Percentiles rank a stretch among this genome's conserved stretches.
Evolutionary conservation across 2,329 filamentous ascomycete genomes (phyloP).

Genomic region (Ilyonectria sp.): DNA sequence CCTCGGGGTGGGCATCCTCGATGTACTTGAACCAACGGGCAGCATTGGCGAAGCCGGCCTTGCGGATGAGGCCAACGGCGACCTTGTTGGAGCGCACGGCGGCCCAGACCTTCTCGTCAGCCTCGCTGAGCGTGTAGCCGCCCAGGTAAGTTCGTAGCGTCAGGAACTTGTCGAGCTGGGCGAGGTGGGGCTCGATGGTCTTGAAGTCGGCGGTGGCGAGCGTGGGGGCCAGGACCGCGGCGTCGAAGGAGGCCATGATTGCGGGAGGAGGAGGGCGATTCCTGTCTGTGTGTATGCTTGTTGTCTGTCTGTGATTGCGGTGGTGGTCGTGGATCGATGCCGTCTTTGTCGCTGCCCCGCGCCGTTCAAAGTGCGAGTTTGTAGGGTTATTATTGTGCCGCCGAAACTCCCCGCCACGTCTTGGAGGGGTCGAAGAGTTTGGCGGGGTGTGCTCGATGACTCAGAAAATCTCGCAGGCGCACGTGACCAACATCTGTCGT

Average conservation of each 20-base stretch:
- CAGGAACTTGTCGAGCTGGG: constrained; percentile 88
- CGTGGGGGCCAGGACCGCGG: constrained; percentile 43
- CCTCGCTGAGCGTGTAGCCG: constrained; percentile 82
- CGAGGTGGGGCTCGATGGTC: constrained; percentile 80
- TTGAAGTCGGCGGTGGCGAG: constrained; percentile 75
- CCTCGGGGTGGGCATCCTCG: constrained; percentile 85
- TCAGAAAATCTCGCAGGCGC: constrained; percentile 33
- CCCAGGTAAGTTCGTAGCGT: constrained; percentile 89
- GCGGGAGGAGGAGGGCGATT: constrained; percentile 22
- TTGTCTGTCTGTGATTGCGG: background rate
- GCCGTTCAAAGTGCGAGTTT: constrained; percentile 31
- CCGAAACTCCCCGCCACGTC: constrained; percentile 36
- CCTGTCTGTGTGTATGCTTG: constrained; percentile 1
- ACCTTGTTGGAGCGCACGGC: constrained; percentile 87
- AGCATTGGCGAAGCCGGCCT: constrained; percentile 82
- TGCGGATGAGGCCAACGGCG: constrained; percentile 85
- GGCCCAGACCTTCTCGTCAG: constrained; percentile 88
- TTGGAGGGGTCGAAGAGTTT: constrained; percentile 48
- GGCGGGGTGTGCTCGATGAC: constrained; percentile 46
- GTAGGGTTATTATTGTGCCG: constrained; percentile 36
- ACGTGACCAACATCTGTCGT: constrained; percentile 35
- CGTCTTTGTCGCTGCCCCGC: constrained; percentile 3
- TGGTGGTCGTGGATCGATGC: background rate
- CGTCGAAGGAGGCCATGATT: constrained; percentile 47
- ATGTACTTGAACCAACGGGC: constrained; percentile 91